Evolutionary conservation across 2,329 filamentous ascomycete species (phyloP), one percentile per base, ranked within the genome.

Genomic region (Neopestalotiopsis clavispora): DNA sequence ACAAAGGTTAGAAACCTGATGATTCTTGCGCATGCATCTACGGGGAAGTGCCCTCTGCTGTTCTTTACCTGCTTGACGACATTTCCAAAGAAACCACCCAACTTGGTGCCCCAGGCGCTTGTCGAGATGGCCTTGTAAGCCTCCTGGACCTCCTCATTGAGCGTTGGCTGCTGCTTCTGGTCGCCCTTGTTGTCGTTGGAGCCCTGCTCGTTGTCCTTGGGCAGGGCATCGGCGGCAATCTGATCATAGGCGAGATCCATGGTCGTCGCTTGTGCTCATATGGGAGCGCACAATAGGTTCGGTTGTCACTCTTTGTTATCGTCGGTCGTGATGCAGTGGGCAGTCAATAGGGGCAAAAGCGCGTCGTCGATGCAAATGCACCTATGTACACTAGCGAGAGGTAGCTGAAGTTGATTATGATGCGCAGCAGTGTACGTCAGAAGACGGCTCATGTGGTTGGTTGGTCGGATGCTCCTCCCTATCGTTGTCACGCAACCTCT

Each of bases 201-300:
- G 70, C 84, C 82, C 72, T 85, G 83, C 71, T 88, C 84, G 69
- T 84, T 77, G 68, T 90, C 85, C 75, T 89, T 87, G 52, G 88
- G 85, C 71, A 93, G 87, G 65, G 90, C 88, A 79, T 96, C 91
- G 84, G 97, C 94, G 79, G 94, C 91, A 76, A 98, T 97, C 81
- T 97, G 94, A 78, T 99, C 96, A 87, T 98, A 99, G 59, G 95
- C 95, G 77, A 97, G 87, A 88, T 99, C 96, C 96, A 99, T 98
- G 72, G 72, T 76, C 28, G 45, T n/a, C 23, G 62, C 34, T 63
- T n/a, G 14, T 32, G 23, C 57, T 59, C 57, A 28, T 30, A 12
- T 59, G 32, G 57, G 32, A 30, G 57, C 6, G 32, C 28, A n/a
- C 57, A 23, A 28, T 14, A 23, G n/a, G 14, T 28, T 60, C 28